Conservation (phyloP, 208 protist species). For the Novymonas esmeraldas region DNA sequence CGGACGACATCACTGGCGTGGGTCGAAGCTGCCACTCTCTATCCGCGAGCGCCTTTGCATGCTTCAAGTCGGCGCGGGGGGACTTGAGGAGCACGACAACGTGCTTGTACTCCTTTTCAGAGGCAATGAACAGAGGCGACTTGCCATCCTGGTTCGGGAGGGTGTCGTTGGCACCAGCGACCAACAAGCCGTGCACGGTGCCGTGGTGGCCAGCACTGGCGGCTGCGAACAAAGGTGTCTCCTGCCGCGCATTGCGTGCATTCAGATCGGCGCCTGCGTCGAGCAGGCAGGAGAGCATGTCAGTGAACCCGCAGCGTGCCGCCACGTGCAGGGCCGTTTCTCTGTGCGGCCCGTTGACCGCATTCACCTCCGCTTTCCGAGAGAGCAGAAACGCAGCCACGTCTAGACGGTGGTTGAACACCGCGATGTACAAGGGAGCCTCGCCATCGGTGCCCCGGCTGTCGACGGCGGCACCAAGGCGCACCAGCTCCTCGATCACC, state of each 20-base stretch:
- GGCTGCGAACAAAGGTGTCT: constrained; percentile 83
- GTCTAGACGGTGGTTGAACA: constrained; percentile 71
- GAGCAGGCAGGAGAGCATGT: constrained; percentile 53
- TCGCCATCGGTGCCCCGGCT: constrained; percentile 58
- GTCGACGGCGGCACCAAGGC: constrained; percentile 68
- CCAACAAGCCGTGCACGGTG: constrained; percentile 68
- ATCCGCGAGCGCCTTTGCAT: constrained; percentile 78
- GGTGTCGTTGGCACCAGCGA: constrained; percentile 52
- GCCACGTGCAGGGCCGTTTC: constrained; percentile 83
- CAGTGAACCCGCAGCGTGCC: constrained; percentile 51
- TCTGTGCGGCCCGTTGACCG: constrained; percentile 48
- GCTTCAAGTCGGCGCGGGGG: constrained; percentile 41
- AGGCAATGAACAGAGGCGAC: constrained; percentile 85
- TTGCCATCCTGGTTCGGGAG: constrained; percentile 83
- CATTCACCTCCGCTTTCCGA: constrained; percentile 64
- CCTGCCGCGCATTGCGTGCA: constrained; percentile 58
- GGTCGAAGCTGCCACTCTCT: constrained; percentile 51
- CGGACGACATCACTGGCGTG: constrained; percentile 59
- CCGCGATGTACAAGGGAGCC: constrained; percentile 84
- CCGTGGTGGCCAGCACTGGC: constrained; percentile 68
- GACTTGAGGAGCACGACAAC: constrained; percentile 83
- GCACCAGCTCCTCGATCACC: constrained; percentile 56
- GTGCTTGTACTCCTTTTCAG: constrained; percentile 82
- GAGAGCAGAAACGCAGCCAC: constrained; percentile 65
- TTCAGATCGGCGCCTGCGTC: constrained; percentile 64